These are phyloP conservation scores for Russula sp. DNA, from an alignment of 768 basidiomycete species.

Conservation along the genomic window DNA sequence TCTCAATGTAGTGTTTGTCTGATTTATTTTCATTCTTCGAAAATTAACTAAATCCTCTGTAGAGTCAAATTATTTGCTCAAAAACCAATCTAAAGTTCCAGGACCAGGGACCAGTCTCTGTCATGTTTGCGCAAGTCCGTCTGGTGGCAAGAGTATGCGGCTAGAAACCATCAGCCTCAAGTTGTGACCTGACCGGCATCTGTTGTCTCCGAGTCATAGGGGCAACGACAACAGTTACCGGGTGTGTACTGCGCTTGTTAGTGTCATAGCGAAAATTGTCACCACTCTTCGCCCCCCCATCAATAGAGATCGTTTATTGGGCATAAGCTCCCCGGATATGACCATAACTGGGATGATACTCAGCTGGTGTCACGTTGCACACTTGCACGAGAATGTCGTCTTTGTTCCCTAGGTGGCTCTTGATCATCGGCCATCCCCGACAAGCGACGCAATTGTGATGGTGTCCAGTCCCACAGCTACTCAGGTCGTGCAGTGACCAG, in stretches of 20 bases:
- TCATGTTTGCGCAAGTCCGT: conserved; percentile 50
- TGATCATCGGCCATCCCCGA: too few relatives aligned
- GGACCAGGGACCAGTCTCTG: conserved; percentile 31
- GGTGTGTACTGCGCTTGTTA: conserved; percentile 42
- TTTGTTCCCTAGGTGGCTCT: too few relatives aligned
- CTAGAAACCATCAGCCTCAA: neutral
- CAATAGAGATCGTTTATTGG: conserved; percentile 37
- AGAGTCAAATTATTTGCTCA: conserved; percentile 68
- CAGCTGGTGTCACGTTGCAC: too few relatives aligned
- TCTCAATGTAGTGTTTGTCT: conserved; percentile 38
- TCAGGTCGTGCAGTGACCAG: conserved; percentile 47
- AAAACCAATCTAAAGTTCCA: conserved; percentile 66
- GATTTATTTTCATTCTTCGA: neutral
- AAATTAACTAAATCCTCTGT: neutral
- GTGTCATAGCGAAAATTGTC: conserved; percentile 55
- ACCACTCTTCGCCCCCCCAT: conserved; percentile 50
- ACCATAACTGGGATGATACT: too few relatives aligned
- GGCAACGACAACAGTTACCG: conserved; percentile 65
- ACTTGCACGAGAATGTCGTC: too few relatives aligned
- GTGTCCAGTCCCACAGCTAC: conserved; percentile 73
- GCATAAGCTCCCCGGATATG: conserved; percentile 54
- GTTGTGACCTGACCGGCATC: too few relatives aligned
- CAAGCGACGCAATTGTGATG: conserved; percentile 60
- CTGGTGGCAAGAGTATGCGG: neutral
- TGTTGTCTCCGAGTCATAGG: conserved; percentile 23